These are phyloP conservation scores for Pyricularia grisea DNA, from an alignment of 2,329 filamentous ascomycete species.

Conservation along the genomic window DNA sequence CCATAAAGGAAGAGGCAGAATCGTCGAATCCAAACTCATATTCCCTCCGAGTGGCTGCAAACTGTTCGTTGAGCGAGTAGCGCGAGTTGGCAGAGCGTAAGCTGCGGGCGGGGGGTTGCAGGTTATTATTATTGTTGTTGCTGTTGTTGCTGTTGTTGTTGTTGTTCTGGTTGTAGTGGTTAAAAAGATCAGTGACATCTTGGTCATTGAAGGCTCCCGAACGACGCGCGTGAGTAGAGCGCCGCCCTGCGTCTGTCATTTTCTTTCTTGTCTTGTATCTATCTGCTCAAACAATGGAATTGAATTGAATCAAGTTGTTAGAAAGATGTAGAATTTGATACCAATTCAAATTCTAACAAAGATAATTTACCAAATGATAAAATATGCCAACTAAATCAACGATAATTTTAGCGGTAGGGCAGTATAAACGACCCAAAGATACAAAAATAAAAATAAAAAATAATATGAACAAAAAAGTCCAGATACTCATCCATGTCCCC, in stretches of 20 bases:
- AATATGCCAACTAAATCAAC: neutral
- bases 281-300: neutral
- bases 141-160: neutral
- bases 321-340: neutral
- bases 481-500: neutral
- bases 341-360: neutral
- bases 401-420: neutral
- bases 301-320: neutral
- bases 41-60: slow-evolving; percentile 34
- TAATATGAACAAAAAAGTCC: neutral
- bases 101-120: slow-evolving; percentile 2
- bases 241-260: neutral
- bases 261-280: too few species aligned
- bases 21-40: slow-evolving; percentile 39
- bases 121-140: neutral
- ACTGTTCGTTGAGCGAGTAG: slow-evolving; percentile 37
- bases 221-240: neutral
- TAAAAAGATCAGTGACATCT: neutral
- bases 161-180: neutral
- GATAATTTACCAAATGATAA: neutral
- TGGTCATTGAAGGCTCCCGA: neutral
- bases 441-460: neutral
- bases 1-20: slow-evolving; percentile 29
- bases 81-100: slow-evolving; percentile 29
- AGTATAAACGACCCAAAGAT: neutral